A percentile compares a stretch with the other conserved stretches of the same genome.
Evolutionary conservation across 306 rosid species (phyloP).

Genomic region (Dryas alaskensis): DNA sequence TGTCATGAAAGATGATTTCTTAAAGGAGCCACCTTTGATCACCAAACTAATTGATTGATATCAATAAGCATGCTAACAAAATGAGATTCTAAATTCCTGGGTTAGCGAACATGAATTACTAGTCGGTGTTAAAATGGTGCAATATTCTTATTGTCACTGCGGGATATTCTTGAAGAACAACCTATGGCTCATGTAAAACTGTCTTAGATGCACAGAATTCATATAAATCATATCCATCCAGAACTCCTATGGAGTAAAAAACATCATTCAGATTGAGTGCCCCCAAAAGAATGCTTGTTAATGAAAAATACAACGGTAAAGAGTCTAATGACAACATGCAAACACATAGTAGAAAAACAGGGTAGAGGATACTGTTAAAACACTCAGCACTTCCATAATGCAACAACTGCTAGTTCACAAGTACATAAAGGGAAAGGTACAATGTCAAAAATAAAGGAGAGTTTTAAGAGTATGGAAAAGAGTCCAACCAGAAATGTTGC

Average conservation of each 20-base stretch:
- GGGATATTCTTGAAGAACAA: neutral
- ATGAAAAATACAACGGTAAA: neutral
- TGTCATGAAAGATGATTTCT: too few species aligned
- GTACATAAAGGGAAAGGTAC: neutral
- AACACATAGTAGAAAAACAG: neutral
- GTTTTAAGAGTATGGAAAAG: neutral
- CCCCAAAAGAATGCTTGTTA: neutral
- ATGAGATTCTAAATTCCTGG: too few species aligned
- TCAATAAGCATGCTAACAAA: too few species aligned
- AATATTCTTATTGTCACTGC: neutral
- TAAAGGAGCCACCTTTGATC: too few species aligned
- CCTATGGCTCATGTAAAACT: neutral
- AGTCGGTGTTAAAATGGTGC: neutral
- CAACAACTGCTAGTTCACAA: slow-evolving; percentile 7
- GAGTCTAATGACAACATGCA: neutral
- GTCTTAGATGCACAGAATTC: neutral
- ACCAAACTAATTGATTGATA: too few species aligned
- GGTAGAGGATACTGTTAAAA: too few species aligned
- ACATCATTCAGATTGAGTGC: neutral
- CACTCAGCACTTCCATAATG: neutral
- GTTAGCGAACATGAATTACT: neutral
- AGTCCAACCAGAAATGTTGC: neutral
- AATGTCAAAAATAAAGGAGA: neutral
- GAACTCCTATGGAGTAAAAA: neutral
- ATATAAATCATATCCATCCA: neutral